Percentiles rank a stretch among this genome's conserved stretches.
phyloP scores from a whole-genome alignment of 768 basidiomycete species.

The Mycena albidolilacea region DNA sequence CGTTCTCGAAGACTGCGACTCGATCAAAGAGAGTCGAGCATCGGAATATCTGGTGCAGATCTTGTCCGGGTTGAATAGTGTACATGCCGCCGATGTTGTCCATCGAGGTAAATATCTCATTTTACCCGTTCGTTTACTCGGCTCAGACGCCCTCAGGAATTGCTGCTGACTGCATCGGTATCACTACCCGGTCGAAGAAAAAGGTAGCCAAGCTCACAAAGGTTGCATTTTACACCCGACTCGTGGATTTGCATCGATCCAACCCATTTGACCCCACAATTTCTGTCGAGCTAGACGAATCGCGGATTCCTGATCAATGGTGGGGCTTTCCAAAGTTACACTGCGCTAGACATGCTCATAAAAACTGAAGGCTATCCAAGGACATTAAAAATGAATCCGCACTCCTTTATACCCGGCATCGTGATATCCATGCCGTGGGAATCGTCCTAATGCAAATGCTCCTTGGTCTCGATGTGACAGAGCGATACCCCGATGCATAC shows the following conservation, averaged over 20 bases:
- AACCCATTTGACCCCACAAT: conserved; percentile 76
- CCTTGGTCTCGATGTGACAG: conserved; percentile 78
- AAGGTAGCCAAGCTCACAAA: conserved; percentile 84
- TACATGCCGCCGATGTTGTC: conserved; percentile 76
- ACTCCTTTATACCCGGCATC: conserved; percentile 77
- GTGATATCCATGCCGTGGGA: conserved; percentile 89
- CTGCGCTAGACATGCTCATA: neutral
- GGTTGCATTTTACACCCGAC: conserved; percentile 77
- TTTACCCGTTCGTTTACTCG: neutral
- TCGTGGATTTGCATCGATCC: conserved; percentile 88
- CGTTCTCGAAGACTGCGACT: conserved; percentile 82
- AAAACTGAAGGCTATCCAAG: conserved; percentile 71
- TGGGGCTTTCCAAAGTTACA: conserved; percentile 8
- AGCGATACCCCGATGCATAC: conserved; percentile 67
- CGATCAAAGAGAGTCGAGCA: conserved; percentile 80
- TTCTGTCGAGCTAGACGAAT: conserved; percentile 49
- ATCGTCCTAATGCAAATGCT: conserved; percentile 90
- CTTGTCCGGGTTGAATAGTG: conserved; percentile 74
- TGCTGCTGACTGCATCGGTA: conserved; percentile 70
- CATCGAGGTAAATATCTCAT: conserved; percentile 72
- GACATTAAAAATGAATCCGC: conserved; percentile 86
- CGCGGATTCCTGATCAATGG: conserved; percentile 65
- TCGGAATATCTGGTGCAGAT: conserved; percentile 86
- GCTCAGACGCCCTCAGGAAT: conserved; percentile 60
- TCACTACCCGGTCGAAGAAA: conserved; percentile 66